Base-by-base conservation (phyloP, 176 grass and related monocot species). In the Metroxylon sagu region DNA sequence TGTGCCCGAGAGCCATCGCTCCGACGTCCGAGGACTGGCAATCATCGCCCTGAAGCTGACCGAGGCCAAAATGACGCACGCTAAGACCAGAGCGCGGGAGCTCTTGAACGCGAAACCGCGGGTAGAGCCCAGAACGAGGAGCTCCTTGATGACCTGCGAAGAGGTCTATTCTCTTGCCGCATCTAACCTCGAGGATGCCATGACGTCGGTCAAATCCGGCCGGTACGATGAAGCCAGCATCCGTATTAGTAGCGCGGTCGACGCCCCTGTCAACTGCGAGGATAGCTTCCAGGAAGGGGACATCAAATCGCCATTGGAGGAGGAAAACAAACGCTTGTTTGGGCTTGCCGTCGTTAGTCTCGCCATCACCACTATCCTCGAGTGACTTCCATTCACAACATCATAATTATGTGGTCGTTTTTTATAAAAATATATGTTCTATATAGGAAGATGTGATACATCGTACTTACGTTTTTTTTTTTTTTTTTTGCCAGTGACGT, bases 251-350 rank as follows among this genome's bases (percentile, higher is more conserved):
- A 31, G 48, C 12, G 69, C 57, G 0, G 25, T 61, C 48, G 57
- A 61, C 26, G 56, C 26, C 4, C 68, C 69, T 48, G 25, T 48
- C 57, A 57, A 49, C 3, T 71, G 69, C 57, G 69, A 71, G 26
- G 69, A 71, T 15, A 48, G 23, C 48, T 71, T 71, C 16, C 4
- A 19, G 7, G 69, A 71, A 8, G 8, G 10, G 14, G 25, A 19
- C 25, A 19, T 71, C 17, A 14, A 23, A 48, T 23, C 21, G 21
- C 69, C 69, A 10, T 25, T 71, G 25, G 6, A 43, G 1, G 16
- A 52, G 57, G 48, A 35, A 43, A 31, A 71, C 49, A 8, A 18
- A 16, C 7, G 14, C 4, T 28, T 61, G 26, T 25, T 52, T 26
- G 4, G 31, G 25, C 57, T 71, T 26, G 3, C 48, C 26, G 48